Conservation (phyloP, 2,329 filamentous ascomycete genomes). For the Parasarocladium wereldwijsianum region DNA sequence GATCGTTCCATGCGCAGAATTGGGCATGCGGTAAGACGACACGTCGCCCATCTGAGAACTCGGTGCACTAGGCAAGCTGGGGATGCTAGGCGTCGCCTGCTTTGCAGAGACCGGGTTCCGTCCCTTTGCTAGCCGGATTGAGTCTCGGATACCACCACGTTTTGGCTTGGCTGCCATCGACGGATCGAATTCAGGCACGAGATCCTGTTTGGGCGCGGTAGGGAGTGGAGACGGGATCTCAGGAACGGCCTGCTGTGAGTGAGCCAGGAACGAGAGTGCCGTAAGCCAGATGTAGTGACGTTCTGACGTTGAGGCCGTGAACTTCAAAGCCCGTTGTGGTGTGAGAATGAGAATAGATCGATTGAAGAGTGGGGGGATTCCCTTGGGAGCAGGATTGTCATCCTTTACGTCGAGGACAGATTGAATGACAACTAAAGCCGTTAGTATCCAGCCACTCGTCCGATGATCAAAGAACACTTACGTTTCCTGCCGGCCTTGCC, state of each 20-base stretch:
- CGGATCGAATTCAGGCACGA: slow-evolving; percentile 35
- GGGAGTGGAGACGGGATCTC: slow-evolving; percentile 48
- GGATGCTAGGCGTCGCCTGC: slow-evolving; percentile 16
- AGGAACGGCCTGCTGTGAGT: slow-evolving; percentile 69
- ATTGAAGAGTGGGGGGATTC: slow-evolving; percentile 55
- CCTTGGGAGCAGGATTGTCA: slow-evolving; percentile 71
- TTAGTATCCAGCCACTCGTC: slow-evolving; percentile 15
- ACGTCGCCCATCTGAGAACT: slow-evolving; percentile 21
- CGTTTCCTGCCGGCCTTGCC: slow-evolving; percentile 90
- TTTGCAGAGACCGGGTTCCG: slow-evolving; percentile 27
- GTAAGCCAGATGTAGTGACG: slow-evolving; percentile 93
- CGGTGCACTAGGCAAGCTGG: slow-evolving; percentile 18
- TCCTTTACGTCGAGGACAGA: slow-evolving; percentile 96
- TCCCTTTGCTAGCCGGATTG: slow-evolving; percentile 76
- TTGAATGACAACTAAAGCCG: slow-evolving; percentile 65
- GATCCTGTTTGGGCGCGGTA: slow-evolving; percentile 21
- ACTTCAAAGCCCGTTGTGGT: slow-evolving; percentile 85
- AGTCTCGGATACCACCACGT: slow-evolving; percentile 59
- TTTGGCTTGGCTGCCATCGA: slow-evolving; percentile 30
- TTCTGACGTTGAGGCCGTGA: slow-evolving; percentile 70
- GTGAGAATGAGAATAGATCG: slow-evolving; percentile 92
- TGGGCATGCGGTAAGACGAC: slow-evolving; percentile 20
- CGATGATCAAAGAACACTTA: too few species aligned
- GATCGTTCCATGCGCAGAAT: slow-evolving; percentile 21
- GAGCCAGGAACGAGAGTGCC: slow-evolving; percentile 84